A percentile compares a stretch with the other conserved stretches of the same genome.
These are phyloP conservation scores for Conticribra weissflogii DNA, from an alignment of 108 stramenopile genomes.

Conservation along the genomic window DNA sequence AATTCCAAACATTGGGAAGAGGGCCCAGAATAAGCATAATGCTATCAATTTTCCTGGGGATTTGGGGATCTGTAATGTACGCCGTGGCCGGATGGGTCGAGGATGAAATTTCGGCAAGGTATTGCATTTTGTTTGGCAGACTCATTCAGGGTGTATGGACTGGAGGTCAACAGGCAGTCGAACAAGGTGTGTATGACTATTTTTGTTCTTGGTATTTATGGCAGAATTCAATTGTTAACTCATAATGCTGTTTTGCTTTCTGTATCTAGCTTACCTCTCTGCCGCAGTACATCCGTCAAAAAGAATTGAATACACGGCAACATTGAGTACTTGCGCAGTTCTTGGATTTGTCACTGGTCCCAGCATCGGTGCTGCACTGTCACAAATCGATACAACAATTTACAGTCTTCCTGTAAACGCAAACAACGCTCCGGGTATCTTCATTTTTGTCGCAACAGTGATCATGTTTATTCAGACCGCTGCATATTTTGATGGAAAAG, in stretches of 20 bases:
- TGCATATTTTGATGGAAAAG: slow-evolving; percentile 36
- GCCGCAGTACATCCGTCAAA: slow-evolving; percentile 31
- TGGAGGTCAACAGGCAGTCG: slow-evolving; percentile 50
- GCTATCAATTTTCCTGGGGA: slow-evolving; percentile 23
- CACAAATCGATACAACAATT: slow-evolving; percentile 34
- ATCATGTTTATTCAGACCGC: slow-evolving; percentile 40
- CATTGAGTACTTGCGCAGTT: slow-evolving; percentile 41
- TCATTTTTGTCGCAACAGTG: slow-evolving; percentile 24
- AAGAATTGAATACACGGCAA: slow-evolving; percentile 40
- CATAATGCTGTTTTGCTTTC: too few relatives aligned
- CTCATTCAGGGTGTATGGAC: slow-evolving; percentile 47
- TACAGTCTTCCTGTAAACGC: slow-evolving; percentile 26
- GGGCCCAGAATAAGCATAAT: slow-evolving; percentile 32
- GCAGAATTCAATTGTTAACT: too few relatives aligned
- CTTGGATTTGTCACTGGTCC: slow-evolving; percentile 51
- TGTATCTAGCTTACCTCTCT: slow-evolving; percentile 36
- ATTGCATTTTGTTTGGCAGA: slow-evolving; percentile 32
- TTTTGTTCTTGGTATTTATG: background rate
- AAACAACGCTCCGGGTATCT: slow-evolving; percentile 47
- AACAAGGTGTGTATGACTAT: too few relatives aligned
- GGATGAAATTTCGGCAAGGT: slow-evolving; percentile 3
- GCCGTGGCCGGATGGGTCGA: slow-evolving; percentile 26
- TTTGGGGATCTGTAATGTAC: slow-evolving; percentile 38
- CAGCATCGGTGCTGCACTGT: slow-evolving; percentile 42
- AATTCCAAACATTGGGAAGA: slow-evolving; percentile 17